Percentiles rank a stretch among this genome's conserved stretches.
These are phyloP conservation scores for Penicillium nucicola DNA, from an alignment of 495 filamentous ascomycete species.

Conservation along the genomic window DNA sequence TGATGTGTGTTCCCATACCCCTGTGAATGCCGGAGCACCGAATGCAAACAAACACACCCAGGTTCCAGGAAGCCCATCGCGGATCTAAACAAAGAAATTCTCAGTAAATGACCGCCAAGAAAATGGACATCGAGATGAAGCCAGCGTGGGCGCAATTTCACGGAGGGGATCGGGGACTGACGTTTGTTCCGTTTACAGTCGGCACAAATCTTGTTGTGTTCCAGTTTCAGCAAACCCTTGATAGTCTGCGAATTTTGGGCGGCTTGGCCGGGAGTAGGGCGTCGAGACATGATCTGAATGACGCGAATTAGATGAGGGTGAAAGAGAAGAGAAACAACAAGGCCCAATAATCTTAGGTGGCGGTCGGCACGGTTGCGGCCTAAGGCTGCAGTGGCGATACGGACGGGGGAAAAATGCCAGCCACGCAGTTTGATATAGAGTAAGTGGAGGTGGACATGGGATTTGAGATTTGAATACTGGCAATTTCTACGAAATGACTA, in stretches of 20 bases:
- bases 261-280: constrained; percentile 73
- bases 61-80: constrained; percentile 97
- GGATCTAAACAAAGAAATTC: constrained; percentile 59
- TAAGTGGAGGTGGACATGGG: not conserved
- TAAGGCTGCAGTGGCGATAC: constrained; percentile 17
- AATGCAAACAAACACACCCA: constrained; percentile 95
- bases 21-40: constrained; percentile 97
- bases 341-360: constrained; percentile 17
- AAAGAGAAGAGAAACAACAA: constrained; percentile 21
- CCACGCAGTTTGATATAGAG: constrained; percentile 19
- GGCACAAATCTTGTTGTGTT: constrained; percentile 91
- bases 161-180: constrained; percentile 39
- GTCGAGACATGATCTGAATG: constrained; percentile 73
- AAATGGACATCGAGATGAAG: not conserved
- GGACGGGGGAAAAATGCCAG: constrained; percentile 16
- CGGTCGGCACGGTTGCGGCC: constrained; percentile 23
- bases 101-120: constrained; percentile 4
- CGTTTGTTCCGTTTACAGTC: constrained; percentile 99
- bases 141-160: constrained; percentile 8
- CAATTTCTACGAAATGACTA: not conserved
- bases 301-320: constrained; percentile 7
- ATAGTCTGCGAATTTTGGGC: constrained; percentile 88
- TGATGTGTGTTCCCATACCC: constrained; percentile 98
- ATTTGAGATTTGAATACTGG: not conserved
- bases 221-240: constrained; percentile 88